phyloP scores from a whole-genome alignment of 352 stramenopile genomes.

The Blastocystis sp. region DNA sequence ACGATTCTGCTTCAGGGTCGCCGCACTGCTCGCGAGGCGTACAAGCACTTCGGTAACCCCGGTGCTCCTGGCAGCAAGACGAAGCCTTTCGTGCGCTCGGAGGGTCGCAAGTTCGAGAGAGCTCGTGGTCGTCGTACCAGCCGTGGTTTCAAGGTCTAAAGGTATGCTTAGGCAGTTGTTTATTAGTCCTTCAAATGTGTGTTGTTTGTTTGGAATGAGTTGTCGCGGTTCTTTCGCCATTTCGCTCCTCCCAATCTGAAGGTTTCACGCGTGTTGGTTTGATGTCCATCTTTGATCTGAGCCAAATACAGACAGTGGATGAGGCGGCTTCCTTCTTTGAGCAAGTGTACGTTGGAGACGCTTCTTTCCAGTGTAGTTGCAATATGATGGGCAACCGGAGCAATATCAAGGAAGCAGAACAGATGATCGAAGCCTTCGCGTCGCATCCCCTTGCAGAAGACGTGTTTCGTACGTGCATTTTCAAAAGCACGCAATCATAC shows the following conservation, averaged over 20 bases:
- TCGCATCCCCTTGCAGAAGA: neutral
- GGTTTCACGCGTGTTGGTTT: neutral
- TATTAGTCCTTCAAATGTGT: conserved; percentile 52
- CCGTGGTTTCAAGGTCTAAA: conserved; percentile 46
- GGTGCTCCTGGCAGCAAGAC: too few species aligned
- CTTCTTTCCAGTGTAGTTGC: neutral
- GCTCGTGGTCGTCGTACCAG: conserved; percentile 15
- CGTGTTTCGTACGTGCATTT: neutral
- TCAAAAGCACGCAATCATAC: conserved; percentile 31
- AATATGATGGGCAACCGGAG: conserved; percentile 22
- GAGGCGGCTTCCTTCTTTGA: conserved; percentile 32
- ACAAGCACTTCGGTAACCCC: too few species aligned
- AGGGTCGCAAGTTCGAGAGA: conserved; percentile 46
- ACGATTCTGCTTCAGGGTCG: too few species aligned
- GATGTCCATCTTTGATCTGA: neutral
- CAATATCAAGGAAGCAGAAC: conserved; percentile 15
- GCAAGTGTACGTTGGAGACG: neutral
- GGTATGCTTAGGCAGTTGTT: neutral
- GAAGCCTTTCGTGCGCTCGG: neutral
- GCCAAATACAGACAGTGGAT: conserved; percentile 1
- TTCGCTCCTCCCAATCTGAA: neutral
- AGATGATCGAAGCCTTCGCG: neutral
- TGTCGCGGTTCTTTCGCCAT: too few species aligned
- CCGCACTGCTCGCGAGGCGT: too few species aligned
- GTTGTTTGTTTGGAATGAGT: conserved; percentile 34